A percentile compares a stretch with the other conserved stretches of the same genome.
Evolutionary conservation across 148 eudicot genomes (phyloP).

Genomic region (Chenopodium suecicum): DNA sequence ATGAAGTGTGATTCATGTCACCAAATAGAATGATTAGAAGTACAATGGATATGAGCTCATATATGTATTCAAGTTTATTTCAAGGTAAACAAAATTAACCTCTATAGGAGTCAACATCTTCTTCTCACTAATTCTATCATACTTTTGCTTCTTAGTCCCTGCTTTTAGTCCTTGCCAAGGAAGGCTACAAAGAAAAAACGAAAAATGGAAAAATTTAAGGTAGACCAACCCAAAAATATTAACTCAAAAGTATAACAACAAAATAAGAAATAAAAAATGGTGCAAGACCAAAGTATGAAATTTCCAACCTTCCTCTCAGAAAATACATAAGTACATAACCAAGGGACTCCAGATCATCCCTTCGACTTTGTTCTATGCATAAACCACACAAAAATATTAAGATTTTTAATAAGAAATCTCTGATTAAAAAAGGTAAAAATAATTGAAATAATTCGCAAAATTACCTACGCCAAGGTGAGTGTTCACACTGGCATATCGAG

Average conservation of each 20-base stretch:
- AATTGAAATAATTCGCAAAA: constrained; percentile 14
- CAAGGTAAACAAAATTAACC: constrained; percentile 23
- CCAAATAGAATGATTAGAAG: not conserved
- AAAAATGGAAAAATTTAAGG: constrained; percentile 11
- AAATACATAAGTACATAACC: constrained; percentile 57
- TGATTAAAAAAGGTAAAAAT: not conserved
- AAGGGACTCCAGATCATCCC: constrained; percentile 57
- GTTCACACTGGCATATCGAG: constrained; percentile 59
- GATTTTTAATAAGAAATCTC: not conserved
- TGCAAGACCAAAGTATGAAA: not conserved
- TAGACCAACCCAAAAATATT: not conserved
- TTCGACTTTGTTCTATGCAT: constrained; percentile 49
- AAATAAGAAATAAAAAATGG: not conserved
- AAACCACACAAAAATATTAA: constrained; percentile 14
- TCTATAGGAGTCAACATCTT: constrained; percentile 53
- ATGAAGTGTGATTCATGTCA: not conserved
- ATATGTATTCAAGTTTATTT: not conserved
- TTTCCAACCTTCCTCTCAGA: constrained; percentile 45
- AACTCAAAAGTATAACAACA: not conserved
- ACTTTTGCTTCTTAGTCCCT: constrained; percentile 52
- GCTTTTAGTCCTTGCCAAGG: constrained; percentile 58
- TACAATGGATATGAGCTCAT: not conserved
- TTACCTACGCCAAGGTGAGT: constrained; percentile 64
- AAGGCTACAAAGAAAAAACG: constrained; percentile 32
- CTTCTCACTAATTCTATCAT: constrained; percentile 54